phyloP scores from a whole-genome alignment of 2,329 filamentous ascomycete species.

The Corniculantispora saksenae region DNA sequence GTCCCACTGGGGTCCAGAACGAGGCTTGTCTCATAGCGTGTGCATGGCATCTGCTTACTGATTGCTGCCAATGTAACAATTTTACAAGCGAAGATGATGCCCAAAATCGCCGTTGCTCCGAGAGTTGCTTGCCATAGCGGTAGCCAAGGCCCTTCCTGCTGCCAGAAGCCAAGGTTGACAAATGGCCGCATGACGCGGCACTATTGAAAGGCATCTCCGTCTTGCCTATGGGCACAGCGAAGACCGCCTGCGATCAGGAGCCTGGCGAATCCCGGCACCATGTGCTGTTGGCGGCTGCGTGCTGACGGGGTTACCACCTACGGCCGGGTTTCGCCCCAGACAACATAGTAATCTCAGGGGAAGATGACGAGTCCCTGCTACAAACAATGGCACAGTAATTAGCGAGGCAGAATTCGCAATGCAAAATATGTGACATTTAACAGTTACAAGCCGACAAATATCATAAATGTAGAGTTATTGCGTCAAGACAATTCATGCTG shows the following conservation, averaged over 20 bases:
- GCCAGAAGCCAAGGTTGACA: background rate
- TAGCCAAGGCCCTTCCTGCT: background rate
- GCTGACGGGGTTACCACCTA: background rate
- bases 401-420: background rate
- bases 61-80: background rate
- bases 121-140: background rate
- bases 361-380: slow-evolving; percentile 8
- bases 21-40: background rate
- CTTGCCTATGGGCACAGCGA: background rate
- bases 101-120: background rate
- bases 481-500: background rate
- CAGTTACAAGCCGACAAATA: background rate
- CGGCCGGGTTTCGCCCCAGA: background rate
- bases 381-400: background rate
- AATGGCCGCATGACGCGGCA: background rate
- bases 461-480: background rate
- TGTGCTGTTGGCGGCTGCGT: background rate
- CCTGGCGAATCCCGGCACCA: background rate
- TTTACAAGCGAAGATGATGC: background rate
- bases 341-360: background rate
- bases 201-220: background rate
- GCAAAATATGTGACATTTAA: background rate
- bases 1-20: slow-evolving; percentile 9
- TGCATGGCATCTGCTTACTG: background rate
- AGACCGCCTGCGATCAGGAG: background rate